Conservation (phyloP, 176 grass and related monocot genomes). For the Juncus effusus region DNA sequence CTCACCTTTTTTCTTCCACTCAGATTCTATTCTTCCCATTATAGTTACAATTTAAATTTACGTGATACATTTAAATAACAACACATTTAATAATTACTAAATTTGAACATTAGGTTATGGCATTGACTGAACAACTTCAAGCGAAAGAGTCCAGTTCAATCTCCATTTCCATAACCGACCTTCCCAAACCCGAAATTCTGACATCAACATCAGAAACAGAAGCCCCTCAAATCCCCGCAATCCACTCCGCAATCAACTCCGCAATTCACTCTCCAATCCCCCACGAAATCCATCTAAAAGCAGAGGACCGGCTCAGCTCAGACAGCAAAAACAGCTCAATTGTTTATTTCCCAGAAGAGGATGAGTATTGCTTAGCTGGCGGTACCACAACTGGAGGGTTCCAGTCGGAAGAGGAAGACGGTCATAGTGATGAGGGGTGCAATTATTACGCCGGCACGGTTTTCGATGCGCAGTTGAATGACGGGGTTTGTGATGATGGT, state of each 20-base stretch:
- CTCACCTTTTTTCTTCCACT: background rate
- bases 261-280: background rate
- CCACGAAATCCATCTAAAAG: slow-evolving; percentile 46
- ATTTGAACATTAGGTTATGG: slow-evolving; percentile 39
- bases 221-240: slow-evolving; percentile 1
- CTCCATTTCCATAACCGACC: background rate
- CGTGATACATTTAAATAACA: background rate
- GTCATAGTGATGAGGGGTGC: slow-evolving; percentile 90
- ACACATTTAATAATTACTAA: no score
- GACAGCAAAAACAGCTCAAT: slow-evolving; percentile 54
- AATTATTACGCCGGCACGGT: slow-evolving; percentile 69
- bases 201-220: slow-evolving; percentile 26
- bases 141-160: slow-evolving; percentile 44
- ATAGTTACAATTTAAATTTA: no score
- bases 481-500: slow-evolving; percentile 43
- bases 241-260: background rate
- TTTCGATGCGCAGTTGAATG: slow-evolving; percentile 32
- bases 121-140: slow-evolving; percentile 85
- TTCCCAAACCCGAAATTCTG: slow-evolving; percentile 2
- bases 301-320: slow-evolving; percentile 79
- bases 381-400: slow-evolving; percentile 32
- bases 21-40: slow-evolving; percentile 5
- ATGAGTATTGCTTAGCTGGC: slow-evolving; percentile 41
- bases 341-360: slow-evolving; percentile 51
- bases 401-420: slow-evolving; percentile 84